phyloP scores from a whole-genome alignment of 345 rosid genomes.

The Geranium brycei region DNA sequence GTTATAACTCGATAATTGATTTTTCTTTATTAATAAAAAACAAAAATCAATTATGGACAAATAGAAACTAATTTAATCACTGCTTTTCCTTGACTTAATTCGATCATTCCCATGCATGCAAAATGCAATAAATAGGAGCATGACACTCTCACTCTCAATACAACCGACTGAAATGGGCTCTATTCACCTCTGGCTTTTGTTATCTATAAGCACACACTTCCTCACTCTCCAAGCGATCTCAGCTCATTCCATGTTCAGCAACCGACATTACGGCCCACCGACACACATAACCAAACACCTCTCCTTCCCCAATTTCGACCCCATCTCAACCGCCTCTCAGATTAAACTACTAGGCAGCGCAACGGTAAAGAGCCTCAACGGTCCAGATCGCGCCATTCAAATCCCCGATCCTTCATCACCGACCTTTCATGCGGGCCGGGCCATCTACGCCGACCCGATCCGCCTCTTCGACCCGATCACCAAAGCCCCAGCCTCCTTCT shows the following conservation, averaged over 20 bases:
- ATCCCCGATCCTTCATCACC: slow-evolving; percentile 12
- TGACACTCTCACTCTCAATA: too few species aligned
- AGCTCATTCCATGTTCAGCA: not conserved
- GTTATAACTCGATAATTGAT: too few species aligned
- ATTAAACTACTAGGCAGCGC: slow-evolving; percentile 19
- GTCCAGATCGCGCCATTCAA: slow-evolving; percentile 2
- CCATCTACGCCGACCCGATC: slow-evolving; percentile 12
- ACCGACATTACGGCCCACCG: slow-evolving; percentile 4
- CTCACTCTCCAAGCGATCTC: too few species aligned
- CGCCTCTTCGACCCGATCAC: slow-evolving; percentile 12
- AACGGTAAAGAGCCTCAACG: slow-evolving; percentile 6
- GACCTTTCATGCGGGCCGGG: slow-evolving; percentile 11
- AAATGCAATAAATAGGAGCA: too few species aligned
- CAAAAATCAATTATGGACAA: too few species aligned
- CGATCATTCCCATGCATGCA: too few species aligned
- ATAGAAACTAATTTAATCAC: too few species aligned
- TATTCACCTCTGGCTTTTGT: too few species aligned
- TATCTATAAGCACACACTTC: too few species aligned
- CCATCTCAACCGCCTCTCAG: slow-evolving; percentile 4
- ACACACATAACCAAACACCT: slow-evolving; percentile 7
- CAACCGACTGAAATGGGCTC: too few species aligned
- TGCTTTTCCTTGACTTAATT: too few species aligned
- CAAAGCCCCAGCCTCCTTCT: slow-evolving; percentile 12
- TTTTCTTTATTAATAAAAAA: too few species aligned
- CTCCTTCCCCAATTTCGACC: slow-evolving; percentile 12